Evolutionary conservation across 192 early-diverging fungal genomes (phyloP), one percentile per base, ranked within the genome.

Genomic region (Endogone sp.): DNA sequence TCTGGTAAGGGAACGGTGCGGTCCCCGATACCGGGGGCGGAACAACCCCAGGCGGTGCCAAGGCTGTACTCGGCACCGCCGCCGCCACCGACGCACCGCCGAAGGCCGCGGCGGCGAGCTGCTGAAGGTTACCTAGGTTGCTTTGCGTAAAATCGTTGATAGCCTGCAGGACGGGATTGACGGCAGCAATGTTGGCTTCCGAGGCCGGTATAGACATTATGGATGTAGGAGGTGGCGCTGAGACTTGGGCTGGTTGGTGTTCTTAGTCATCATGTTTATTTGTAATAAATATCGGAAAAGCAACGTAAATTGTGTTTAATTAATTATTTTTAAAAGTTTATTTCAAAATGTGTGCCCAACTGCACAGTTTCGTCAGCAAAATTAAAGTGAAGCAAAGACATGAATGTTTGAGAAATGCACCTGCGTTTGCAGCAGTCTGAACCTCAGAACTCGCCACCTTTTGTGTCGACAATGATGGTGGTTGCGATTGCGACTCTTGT

Each of bases 131-230:
- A 31, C 65, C 60, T 16, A 72, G 26, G 57, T 11, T 67, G 28
- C 71, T 64, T 21, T 67, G 67, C 25, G 63, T 55, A 25, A 71
- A 29, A 32, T 59, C 54, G 56, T 31, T 63, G 13, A 73, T 16
- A 3, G 66, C 62, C 24, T 58, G 26, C 54, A 72, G 59, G 4
- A 67, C 66, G 37, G 71, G 24, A 37, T 67, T 65, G 60, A 73
- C 62, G 9, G 54, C 23, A 64, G 65, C 60, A 28, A 58, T 44
- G 37, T 6, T 1, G 37, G 37, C 16, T 6, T 11, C 37, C 37
- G 37, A 49, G 9, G 37, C 0, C 37, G 37, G 37, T 49, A 49
- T 16, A 16, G 37, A 16, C 55, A 56, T 23, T 16, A 56, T 13
- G 65, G 58, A 54, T n/a, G 56, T 6, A 25, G 26, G 26, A 3